Base-by-base conservation (phyloP, 345 rosid genomes). In the Populus davidiana region DNA sequence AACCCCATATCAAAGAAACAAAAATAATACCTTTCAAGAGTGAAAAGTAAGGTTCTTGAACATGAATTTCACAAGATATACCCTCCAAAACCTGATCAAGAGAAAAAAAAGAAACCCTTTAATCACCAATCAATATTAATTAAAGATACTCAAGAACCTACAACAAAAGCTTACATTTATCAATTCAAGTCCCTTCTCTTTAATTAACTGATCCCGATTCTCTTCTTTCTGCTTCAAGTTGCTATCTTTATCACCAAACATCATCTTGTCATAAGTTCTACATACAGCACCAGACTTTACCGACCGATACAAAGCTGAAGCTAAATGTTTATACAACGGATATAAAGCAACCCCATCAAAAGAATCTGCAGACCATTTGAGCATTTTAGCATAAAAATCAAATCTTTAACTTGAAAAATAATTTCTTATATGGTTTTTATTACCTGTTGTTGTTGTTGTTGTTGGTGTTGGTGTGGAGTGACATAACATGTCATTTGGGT, bases 241-340 rank as follows among this genome's bases (percentile, higher is more conserved):
- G 27, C 54, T 17, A 11, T 84, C 88, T 44, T 77, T 88, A 17
- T 49, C 44, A 72, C 39, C 50, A 67, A 86, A 63, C 13, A 76
- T 74, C 8, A 78, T 56, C 61, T 78, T 79, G 75, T 75, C 79
- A 62, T 73, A 82, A 14, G 75, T 54, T 72, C 70, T 69, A 71
- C 75, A 70, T 33, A 86, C 77, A n/a, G 43, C 80, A 38, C 86
- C 83, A 33, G 76, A 90, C 77, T n/a, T 73, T 68, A 88, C 71
- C 11, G 86, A 88, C 5, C 83, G 83, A 71, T 80, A 25, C 72
- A 91, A 29, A 39, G 83, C 87, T 14, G 79, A 86, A 63, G 89
- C 89, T 11, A 91, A 80, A 72, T 79, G 79, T 78, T 78, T 86
- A 87, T 81, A 83, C 71, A 91, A 73, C 72, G 96, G 94, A 72